phyloP scores from a whole-genome alignment of 2,329 filamentous ascomycete species.

The Coniochaeta sp. region DNA sequence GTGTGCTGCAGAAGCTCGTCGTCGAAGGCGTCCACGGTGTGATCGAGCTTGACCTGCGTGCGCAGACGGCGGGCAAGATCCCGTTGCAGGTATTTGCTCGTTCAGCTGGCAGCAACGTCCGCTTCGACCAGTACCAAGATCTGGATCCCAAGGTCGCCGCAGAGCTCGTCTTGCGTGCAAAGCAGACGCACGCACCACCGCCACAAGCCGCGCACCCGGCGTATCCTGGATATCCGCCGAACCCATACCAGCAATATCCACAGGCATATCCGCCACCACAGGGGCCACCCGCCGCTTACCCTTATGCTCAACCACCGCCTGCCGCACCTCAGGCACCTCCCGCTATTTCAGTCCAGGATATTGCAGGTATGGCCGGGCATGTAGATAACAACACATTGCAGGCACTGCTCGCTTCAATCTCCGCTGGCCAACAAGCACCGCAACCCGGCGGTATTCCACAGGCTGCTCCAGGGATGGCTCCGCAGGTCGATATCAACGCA shows the following conservation, averaged over 20 bases:
- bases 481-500: conserved; percentile 37
- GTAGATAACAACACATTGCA: conserved; percentile 25
- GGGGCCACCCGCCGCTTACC: conserved; percentile 10
- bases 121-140: conserved; percentile 81
- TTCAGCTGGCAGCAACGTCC: conserved; percentile 66
- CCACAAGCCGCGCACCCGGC: conserved; percentile 16
- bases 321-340: conserved; percentile 9
- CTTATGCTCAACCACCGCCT: conserved; percentile 7
- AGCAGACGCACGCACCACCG: conserved; percentile 27
- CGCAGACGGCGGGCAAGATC: conserved; percentile 66
- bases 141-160: conserved; percentile 72
- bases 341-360: conserved; percentile 7
- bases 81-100: conserved; percentile 82
- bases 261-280: conserved; percentile 3
- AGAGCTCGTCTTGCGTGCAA: conserved; percentile 70
- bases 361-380: conserved; percentile 16
- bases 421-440: conserved; percentile 23
- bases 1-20: conserved; percentile 78
- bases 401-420: conserved; percentile 23
- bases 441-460: conserved; percentile 2
- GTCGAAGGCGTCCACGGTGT: conserved; percentile 84
- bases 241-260: conserved; percentile 8
- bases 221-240: conserved; percentile 22
- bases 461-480: conserved; percentile 15
- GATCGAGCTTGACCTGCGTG: conserved; percentile 62